These are phyloP conservation scores for Trichoderma sp. DNA, from an alignment of 2,329 filamentous ascomycete genomes.

Conservation along the genomic window DNA sequence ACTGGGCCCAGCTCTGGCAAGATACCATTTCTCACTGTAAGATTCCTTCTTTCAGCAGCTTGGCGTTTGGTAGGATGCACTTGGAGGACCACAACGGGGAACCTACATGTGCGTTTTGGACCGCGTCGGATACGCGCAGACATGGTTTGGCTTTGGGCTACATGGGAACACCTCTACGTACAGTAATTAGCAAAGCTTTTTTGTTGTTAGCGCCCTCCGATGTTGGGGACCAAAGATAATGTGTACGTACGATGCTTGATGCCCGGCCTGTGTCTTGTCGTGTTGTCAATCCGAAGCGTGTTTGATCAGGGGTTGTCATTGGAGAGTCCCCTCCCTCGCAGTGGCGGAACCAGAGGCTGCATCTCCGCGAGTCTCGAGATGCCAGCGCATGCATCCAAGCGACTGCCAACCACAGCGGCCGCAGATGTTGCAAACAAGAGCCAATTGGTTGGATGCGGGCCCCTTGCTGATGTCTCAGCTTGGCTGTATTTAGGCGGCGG, in stretches of 20 bases:
- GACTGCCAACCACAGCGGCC: neutral
- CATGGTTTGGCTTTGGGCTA: constrained; percentile 9
- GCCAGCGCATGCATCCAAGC: neutral
- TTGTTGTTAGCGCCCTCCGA: constrained; percentile 7
- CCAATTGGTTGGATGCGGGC: neutral
- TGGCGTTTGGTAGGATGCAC: constrained; percentile 19
- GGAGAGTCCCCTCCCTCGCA: neutral
- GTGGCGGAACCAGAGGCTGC: constrained; percentile 2
- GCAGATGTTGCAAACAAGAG: neutral
- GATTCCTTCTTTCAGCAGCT: constrained; percentile 12
- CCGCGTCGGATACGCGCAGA: neutral
- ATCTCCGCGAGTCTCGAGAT: neutral
- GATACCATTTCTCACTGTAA: constrained; percentile 10
- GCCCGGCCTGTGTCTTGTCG: neutral
- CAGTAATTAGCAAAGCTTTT: constrained; percentile 13
- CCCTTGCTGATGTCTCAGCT: neutral
- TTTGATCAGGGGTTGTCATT: neutral
- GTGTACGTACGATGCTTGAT: constrained; percentile 17
- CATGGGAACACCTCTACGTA: constrained; percentile 4
- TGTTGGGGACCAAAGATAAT: constrained; percentile 14
- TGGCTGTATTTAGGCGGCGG: neutral
- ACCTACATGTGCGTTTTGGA: neutral
- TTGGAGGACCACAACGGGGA: constrained; percentile 2
- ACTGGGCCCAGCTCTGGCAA: constrained; percentile 12
- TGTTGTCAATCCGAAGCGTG: neutral